phyloP scores from a whole-genome alignment of 1,284 basidiomycete species.

The Trametes hirsuta region DNA sequence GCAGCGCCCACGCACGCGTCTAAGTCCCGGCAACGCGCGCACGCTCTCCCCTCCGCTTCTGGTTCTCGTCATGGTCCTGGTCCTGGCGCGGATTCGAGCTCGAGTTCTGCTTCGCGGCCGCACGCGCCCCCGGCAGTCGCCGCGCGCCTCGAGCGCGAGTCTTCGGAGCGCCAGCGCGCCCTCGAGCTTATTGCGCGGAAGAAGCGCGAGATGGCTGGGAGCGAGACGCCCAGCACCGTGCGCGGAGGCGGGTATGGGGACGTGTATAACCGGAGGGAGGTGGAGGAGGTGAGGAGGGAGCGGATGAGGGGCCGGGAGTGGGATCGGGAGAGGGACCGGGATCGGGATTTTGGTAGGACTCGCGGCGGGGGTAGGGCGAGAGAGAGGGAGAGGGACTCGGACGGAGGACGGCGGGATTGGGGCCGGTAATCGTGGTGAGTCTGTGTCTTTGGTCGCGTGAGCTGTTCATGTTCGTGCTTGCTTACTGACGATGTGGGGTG shows the following conservation, averaged over 20 bases:
- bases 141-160: conserved; percentile 70
- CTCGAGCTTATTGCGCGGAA: conserved; percentile 66
- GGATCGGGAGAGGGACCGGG: conserved; percentile 1
- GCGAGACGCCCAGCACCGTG: conserved; percentile 71
- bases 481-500: too few species aligned
- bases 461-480: too few species aligned
- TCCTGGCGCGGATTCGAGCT: too few species aligned
- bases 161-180: conserved; percentile 72
- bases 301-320: conserved; percentile 27
- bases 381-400: too few species aligned
- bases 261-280: conserved; percentile 69
- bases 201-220: conserved; percentile 62
- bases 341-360: neutral
- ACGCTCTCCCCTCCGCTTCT: conserved; percentile 15
- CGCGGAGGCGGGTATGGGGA: conserved; percentile 65
- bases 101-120: conserved; percentile 5
- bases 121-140: conserved; percentile 45
- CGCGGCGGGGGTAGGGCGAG: too few species aligned
- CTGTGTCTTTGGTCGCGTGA: too few species aligned
- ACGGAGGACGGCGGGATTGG: too few species aligned
- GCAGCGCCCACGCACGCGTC: conserved; percentile 1
- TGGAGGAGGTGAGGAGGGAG: conserved; percentile 61
- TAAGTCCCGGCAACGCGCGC: neutral
- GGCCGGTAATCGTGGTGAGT: too few species aligned
- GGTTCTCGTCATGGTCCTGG: too few species aligned